Evolutionary conservation across 2,329 filamentous ascomycete species (phyloP).

Genomic region (Shiraia sp.): DNA sequence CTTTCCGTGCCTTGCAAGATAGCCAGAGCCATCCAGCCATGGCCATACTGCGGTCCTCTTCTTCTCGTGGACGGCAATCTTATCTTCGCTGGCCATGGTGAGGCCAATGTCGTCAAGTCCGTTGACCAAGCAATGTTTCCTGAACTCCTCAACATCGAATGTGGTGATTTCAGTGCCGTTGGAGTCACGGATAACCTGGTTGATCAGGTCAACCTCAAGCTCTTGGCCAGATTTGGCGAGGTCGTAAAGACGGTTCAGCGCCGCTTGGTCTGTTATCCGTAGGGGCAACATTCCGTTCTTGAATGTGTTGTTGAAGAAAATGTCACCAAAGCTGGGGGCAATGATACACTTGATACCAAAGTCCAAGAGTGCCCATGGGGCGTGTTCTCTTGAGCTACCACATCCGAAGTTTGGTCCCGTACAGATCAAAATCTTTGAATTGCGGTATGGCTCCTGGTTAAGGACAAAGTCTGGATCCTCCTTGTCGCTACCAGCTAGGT

Average conservation of each 20-base stretch:
- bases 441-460: slow-evolving; percentile 84
- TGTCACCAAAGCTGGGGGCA: slow-evolving; percentile 84
- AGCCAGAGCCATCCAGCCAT: slow-evolving; percentile 87
- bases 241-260: slow-evolving; percentile 70
- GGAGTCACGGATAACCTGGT: slow-evolving; percentile 78
- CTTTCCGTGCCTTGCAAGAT: slow-evolving; percentile 64
- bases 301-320: slow-evolving; percentile 99
- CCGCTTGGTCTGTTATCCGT: slow-evolving; percentile 67
- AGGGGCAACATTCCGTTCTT: slow-evolving; percentile 99
- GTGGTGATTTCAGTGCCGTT: slow-evolving; percentile 72
- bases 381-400: slow-evolving; percentile 89
- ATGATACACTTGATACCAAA: slow-evolving; percentile 96
- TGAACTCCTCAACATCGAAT: slow-evolving; percentile 91
- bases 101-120: slow-evolving; percentile 94
- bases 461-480: slow-evolving; percentile 84
- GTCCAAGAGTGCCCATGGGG: slow-evolving; percentile 94
- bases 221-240: slow-evolving; percentile 81
- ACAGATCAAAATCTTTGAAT: slow-evolving; percentile 85
- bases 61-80: slow-evolving; percentile 82
- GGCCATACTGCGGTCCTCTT: slow-evolving; percentile 78
- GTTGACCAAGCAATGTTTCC: slow-evolving; percentile 91
- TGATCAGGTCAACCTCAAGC: slow-evolving; percentile 85
- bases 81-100: slow-evolving; percentile 88
- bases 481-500: slow-evolving; percentile 63
- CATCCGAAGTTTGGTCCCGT: slow-evolving; percentile 96